A percentile compares a stretch with the other conserved stretches of the same genome.
phyloP scores from a whole-genome alignment of 179 eudicot species.

The Camellia oleifera region DNA sequence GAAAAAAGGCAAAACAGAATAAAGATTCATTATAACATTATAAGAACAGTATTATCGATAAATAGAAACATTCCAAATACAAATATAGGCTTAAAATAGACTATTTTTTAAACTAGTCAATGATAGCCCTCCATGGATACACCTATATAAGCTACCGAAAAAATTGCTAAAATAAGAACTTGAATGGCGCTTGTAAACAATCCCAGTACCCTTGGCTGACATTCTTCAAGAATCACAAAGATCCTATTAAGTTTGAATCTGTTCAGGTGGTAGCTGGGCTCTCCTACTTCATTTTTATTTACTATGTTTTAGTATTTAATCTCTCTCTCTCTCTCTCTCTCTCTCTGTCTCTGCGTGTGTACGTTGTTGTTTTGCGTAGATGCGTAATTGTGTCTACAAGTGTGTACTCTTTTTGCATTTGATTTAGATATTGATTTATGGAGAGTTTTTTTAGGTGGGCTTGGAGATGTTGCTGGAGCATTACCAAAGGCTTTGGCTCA shows the following conservation, averaged over 20 bases:
- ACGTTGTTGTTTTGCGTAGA: not conserved
- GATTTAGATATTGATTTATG: conserved; percentile 18
- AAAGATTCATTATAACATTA: too few relatives aligned
- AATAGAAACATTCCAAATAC: too few relatives aligned
- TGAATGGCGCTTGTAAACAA: not conserved
- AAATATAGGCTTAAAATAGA: not conserved
- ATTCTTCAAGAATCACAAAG: not conserved
- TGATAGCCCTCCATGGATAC: conserved; percentile 2
- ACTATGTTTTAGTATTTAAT: not conserved
- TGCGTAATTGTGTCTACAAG: not conserved
- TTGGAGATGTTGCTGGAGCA: conserved; percentile 99
- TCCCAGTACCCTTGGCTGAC: not conserved
- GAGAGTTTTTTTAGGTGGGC: conserved; percentile 72
- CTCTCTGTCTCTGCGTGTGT: not conserved
- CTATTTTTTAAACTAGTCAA: not conserved
- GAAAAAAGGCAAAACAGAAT: too few relatives aligned
- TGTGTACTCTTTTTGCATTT: not conserved
- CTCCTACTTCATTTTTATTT: not conserved
- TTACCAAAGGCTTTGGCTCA: conserved; percentile 98
- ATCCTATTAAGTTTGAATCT: not conserved
- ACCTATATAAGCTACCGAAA: not conserved
- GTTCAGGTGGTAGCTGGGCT: not conserved
- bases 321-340: not conserved
- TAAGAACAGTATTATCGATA: too few relatives aligned
- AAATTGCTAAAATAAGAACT: not conserved